These are phyloP conservation scores for Acephala macrosclerotiorum DNA, from an alignment of 2,329 filamentous ascomycete species.

Conservation along the genomic window DNA sequence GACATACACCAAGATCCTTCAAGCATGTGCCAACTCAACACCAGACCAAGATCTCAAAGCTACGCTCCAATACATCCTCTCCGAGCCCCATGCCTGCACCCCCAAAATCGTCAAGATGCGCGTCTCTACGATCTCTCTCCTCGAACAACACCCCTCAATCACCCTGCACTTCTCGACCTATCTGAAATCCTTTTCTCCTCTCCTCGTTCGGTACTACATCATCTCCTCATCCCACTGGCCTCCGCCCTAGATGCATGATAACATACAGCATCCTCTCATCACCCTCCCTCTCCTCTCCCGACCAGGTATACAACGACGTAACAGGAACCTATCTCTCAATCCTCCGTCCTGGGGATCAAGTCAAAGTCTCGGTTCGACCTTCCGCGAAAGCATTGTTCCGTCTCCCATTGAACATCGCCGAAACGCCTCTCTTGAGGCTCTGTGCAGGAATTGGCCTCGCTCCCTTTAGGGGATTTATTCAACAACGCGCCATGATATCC, in stretches of 20 bases:
- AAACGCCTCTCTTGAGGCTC: conserved; percentile 43
- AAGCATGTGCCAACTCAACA: conserved; percentile 4
- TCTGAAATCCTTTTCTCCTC: conserved; percentile 73
- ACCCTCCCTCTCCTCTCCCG: not conserved
- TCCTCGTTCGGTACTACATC: conserved; percentile 78
- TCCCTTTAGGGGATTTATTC: conserved; percentile 21
- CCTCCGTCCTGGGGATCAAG: not conserved
- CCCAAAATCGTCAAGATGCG: conserved; percentile 51
- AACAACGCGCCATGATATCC: conserved; percentile 53
- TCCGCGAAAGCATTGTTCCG: conserved; percentile 32
- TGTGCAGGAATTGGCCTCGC: not conserved
- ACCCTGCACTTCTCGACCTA: conserved; percentile 70
- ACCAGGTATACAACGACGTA: conserved; percentile 61
- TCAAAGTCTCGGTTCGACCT: conserved; percentile 8
- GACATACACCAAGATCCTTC: conserved; percentile 15
- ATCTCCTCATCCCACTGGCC: conserved; percentile 76
- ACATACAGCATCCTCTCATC: conserved; percentile 10
- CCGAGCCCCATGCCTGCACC: not conserved
- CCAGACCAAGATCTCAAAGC: not conserved
- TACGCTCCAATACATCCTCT: not conserved
- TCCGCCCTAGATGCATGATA: conserved; percentile 49
- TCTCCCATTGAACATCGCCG: conserved; percentile 38
- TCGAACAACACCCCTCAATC: conserved; percentile 66
- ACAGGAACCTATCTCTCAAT: conserved; percentile 65
- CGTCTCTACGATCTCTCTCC: conserved; percentile 69